Conservation (phyloP, 1,284 basidiomycete species). For the Trametes pubescens region DNA sequence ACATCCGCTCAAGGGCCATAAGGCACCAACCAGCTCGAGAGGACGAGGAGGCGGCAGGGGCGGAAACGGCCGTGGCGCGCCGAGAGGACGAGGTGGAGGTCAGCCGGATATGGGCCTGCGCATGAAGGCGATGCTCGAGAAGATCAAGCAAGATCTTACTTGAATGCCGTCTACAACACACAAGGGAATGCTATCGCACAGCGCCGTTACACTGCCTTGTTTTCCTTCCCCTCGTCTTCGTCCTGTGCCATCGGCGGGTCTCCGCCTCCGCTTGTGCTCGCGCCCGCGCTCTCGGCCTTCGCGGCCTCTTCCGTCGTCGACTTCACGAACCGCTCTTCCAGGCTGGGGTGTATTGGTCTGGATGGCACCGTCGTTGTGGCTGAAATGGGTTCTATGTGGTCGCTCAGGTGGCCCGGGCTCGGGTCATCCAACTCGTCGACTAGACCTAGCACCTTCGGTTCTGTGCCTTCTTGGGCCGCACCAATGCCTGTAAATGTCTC, state of each 20-base stretch:
- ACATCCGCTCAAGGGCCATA: slow-evolving; percentile 49
- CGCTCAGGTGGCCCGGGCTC: slow-evolving; percentile 80
- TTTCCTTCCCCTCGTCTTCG: slow-evolving; percentile 69
- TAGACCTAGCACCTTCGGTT: slow-evolving; percentile 67
- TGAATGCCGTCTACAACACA: slow-evolving; percentile 35
- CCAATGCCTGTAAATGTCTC: slow-evolving; percentile 41
- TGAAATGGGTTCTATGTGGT: slow-evolving; percentile 74
- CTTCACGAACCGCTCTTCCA: slow-evolving; percentile 74
- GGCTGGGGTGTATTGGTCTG: slow-evolving; percentile 60
- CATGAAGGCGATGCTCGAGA: slow-evolving; percentile 81
- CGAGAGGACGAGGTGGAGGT: slow-evolving; percentile 42
- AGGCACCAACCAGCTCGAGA: slow-evolving; percentile 22
- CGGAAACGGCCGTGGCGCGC: slow-evolving; percentile 23
- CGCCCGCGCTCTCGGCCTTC: slow-evolving; percentile 24
- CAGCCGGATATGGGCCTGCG: slow-evolving; percentile 84
- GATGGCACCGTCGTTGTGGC: slow-evolving; percentile 61
- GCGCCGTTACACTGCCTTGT: slow-evolving; percentile 45
- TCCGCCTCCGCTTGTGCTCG: slow-evolving; percentile 24
- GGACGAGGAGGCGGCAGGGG: slow-evolving; percentile 31
- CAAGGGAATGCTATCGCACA: slow-evolving; percentile 8
- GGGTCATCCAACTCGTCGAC: slow-evolving; percentile 88
- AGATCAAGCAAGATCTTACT: slow-evolving; percentile 68
- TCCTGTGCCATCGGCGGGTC: slow-evolving; percentile 49
- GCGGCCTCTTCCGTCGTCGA: slow-evolving; percentile 44
- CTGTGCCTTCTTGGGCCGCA: slow-evolving; percentile 41